Evolutionary conservation across 768 basidiomycete species (phyloP), one percentile per base, ranked within the genome.

Genomic region (Botryobasidium botryosum): DNA sequence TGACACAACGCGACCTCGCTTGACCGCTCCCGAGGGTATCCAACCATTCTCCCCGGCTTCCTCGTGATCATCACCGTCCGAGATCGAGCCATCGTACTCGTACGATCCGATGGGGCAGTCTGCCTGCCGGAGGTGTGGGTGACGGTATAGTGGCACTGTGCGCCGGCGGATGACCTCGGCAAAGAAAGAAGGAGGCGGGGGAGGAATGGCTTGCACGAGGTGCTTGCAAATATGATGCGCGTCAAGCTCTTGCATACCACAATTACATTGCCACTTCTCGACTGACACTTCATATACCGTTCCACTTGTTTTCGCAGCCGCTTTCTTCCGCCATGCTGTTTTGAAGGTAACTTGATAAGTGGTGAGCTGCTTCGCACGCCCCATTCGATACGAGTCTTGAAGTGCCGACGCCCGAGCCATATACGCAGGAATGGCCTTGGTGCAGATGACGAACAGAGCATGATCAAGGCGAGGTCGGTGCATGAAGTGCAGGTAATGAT

Each of bases 401-500:
- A 39, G 37, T n/a, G n/a, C n/a, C n/a, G n/a, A n/a, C n/a, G n/a
- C n/a, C n/a, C n/a, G n/a, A n/a, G n/a, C n/a, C n/a, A 33, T 33
- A 12, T 12, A 12, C 12, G 23, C 36, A 1, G 57, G 60, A 4
- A 55, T 55, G 3, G 61, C 58, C 27, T 56, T 47, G 21, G 53
- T 36, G 29, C 57, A 52, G 5, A 63, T 37, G 42, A 63, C 55
- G 52, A 54, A 60, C 7, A 63, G 51, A 10, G 60, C 52, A 6
- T 61, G 60, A 33, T 64, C 58, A 1, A 62, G 44, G 4, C 55
- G 56, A 7, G 62, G 60, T 7, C 50, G 55, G 17, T 48, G 38
- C 6, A 52, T 17, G 32, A 53, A 45, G 40, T 56, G 56, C 15
- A 62, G 55, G 42, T 49, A 51, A 25, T 55, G 42, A 26, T 62